These are phyloP conservation scores for Sporisorium sorghi DNA, from an alignment of 1,284 basidiomycete species.

Conservation along the genomic window DNA sequence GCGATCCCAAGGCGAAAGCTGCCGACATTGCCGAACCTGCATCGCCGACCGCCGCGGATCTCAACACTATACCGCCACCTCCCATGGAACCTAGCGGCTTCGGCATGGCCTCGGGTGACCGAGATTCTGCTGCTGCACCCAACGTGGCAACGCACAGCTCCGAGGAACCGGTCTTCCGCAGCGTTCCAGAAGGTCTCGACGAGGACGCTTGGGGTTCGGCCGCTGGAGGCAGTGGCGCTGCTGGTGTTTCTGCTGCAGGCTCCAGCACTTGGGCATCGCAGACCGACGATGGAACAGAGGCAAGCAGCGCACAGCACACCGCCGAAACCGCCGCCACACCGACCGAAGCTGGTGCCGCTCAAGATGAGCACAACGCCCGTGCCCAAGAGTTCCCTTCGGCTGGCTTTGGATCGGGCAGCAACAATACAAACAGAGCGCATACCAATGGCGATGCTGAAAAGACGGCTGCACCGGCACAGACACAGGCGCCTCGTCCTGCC, in stretches of 20 bases:
- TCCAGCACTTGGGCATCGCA: constrained; percentile 42
- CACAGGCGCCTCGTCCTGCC: constrained; percentile 24
- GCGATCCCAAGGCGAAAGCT: constrained; percentile 46
- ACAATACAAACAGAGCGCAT: constrained; percentile 17
- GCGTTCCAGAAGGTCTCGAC: constrained; percentile 62
- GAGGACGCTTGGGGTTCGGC: constrained; percentile 57
- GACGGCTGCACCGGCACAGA: constrained; percentile 17
- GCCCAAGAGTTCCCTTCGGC: constrained; percentile 42
- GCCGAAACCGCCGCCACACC: constrained; percentile 27
- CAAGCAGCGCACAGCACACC: constrained; percentile 41
- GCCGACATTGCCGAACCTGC: constrained; percentile 57
- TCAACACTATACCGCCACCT: constrained; percentile 45
- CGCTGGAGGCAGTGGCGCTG: constrained; percentile 26
- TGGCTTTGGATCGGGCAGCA: constrained; percentile 19
- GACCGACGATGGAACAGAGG: constrained; percentile 42
- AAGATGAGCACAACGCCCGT: constrained; percentile 35
- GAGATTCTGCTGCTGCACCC: constrained; percentile 59
- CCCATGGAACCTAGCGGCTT: constrained; percentile 56
- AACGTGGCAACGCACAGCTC: constrained; percentile 66
- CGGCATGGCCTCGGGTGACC: constrained; percentile 48
- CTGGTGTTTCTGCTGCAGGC: constrained; percentile 22
- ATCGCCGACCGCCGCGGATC: constrained; percentile 37
- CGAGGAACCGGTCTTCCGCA: constrained; percentile 53
- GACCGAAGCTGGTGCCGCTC: constrained; percentile 15
- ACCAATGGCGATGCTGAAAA: constrained; percentile 39